Base-by-base conservation (phyloP, 2,329 filamentous ascomycete species). In the Aspergillus sp. region DNA sequence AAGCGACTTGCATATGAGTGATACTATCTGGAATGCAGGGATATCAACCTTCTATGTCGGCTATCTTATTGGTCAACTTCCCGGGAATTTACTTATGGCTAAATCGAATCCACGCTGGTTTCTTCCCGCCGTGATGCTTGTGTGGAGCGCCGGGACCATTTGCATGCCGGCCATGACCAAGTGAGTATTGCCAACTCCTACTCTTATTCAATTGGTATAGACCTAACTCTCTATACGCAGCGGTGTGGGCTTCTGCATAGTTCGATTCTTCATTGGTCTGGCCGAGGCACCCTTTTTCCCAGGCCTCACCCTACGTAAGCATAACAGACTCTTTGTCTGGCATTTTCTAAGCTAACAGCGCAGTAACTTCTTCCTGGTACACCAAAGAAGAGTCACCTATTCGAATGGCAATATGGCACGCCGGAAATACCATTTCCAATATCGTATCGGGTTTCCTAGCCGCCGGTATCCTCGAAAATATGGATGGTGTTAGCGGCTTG, bases 1-100 rank as follows among this genome's bases (percentile, higher is more conserved):
- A 39, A 44, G 39, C 1, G 58, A 61, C 38, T 39, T 61, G 3
- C 51, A 61, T 48, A 61, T 61, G 58, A 39, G 48, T 11, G 58
- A 61, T 26, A 58, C 58, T 2, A 30, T 48, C 17, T 61, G 58
- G 58, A 56, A 53, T 12, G 56, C 56, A 0, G 58, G 58, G 2
- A 58, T 58, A 15, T 63, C 54, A 9, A 47, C 53, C 2, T 60
- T 60, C 45, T 60, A 57, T 17, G 54, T 60, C 15, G 57, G 57
- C 5, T 60, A 60, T 17, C 48, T 60, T 24, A 43, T 57, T 13
- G 52, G 49, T 3, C 57, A 60, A 13, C 44, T 60, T 3, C 57
- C 54, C 8, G 57, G 49, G 2, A 60, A 54, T 38, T 18, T 57
- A 12, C 5, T 57, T 15, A 57, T 60, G 38, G 48, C 57, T 13